Evolutionary conservation across 1,139 yeast genomes (phyloP).

Genomic region (Taphrina confusa): DNA sequence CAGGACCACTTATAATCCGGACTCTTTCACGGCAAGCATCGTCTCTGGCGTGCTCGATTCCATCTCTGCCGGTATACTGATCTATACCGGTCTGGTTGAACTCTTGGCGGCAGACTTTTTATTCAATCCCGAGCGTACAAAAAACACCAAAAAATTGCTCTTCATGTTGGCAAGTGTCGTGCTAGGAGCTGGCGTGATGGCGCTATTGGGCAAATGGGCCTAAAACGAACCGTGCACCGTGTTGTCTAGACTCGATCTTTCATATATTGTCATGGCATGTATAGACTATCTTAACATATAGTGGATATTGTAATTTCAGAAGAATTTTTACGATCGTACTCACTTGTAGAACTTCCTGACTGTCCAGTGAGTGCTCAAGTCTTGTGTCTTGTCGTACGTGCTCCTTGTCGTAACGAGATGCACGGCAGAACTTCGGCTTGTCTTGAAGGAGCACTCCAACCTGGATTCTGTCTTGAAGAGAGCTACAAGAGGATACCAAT

Average conservation of each 20-base stretch:
- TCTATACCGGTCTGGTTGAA: conserved; percentile 81
- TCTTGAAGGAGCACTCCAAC: no score
- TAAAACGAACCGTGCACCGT: conserved; percentile 45
- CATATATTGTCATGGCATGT: not conserved
- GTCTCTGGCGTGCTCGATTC: conserved; percentile 79
- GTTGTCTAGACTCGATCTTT: not conserved
- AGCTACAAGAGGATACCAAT: no score
- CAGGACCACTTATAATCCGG: conserved; percentile 59
- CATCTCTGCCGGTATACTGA: conserved; percentile 77
- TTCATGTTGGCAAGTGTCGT: conserved; percentile 46
- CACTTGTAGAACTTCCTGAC: no score
- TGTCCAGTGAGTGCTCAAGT: no score
- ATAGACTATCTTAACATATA: no score
- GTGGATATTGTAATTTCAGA: no score
- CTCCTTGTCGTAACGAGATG: no score
- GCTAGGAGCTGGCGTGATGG: conserved; percentile 79
- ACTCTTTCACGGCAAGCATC: conserved; percentile 61
- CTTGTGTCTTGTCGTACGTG: no score
- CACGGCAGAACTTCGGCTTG: no score
- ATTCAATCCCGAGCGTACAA: conserved; percentile 58
- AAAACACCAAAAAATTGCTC: conserved; percentile 42
- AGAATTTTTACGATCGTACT: no score
- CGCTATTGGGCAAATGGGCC: conserved; percentile 84
- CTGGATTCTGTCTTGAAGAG: no score
- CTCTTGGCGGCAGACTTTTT: conserved; percentile 82